Base-by-base conservation (phyloP, 2,329 filamentous ascomycete species). In the Leptographium flavum region DNA sequence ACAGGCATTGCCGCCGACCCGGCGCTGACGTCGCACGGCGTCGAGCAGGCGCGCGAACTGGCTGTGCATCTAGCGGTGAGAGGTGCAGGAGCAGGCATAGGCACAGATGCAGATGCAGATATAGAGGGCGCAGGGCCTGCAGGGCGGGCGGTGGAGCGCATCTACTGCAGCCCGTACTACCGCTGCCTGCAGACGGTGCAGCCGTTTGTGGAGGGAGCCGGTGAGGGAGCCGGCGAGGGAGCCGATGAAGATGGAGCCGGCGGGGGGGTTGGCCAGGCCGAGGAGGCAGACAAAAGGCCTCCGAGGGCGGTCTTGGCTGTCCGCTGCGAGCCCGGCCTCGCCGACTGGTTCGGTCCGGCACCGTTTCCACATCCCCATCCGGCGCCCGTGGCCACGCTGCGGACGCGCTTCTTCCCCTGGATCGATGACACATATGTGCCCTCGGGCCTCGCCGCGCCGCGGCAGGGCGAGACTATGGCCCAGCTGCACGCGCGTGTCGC, bases 281-380 rank as follows among this genome's bases (percentile, higher is more conserved):
- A n/a, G 17, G 5, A 33, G 30, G 19, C 11, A 19, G 30, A 30
- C n/a, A 22, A 42, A 40, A 21, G 27, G 11, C 17, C 13, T 14
- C 41, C 14, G 4, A 50, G 57, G 23, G 13, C 27, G 2, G 13
- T 11, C 27, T 7, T 53, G 62, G 46, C 57, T 33, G 71, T 80
- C 49, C 68, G 72, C 31, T 71, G 69, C 40, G 76, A 81, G 54
- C 63, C 67, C 46, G 75, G 74, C 13, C 55, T 79, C 33, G 81
- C 85, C 49, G 92, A 98, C 67, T 96, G 92, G 82, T 96, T 92
- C 60, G 92, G 92, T 23, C 71, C 77, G 40, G 87, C 88, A 15
- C 78, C 79, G 48, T 95, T 94, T 62, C 73, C 83, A 45, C 92
- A 96, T 57, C 92, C 92, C 1, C 70, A 73, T 15, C 87, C 90